A percentile compares a stretch with the other conserved stretches of the same genome.
phyloP scores from a whole-genome alignment of 345 rosid species.

The Trapa bicornis region DNA sequence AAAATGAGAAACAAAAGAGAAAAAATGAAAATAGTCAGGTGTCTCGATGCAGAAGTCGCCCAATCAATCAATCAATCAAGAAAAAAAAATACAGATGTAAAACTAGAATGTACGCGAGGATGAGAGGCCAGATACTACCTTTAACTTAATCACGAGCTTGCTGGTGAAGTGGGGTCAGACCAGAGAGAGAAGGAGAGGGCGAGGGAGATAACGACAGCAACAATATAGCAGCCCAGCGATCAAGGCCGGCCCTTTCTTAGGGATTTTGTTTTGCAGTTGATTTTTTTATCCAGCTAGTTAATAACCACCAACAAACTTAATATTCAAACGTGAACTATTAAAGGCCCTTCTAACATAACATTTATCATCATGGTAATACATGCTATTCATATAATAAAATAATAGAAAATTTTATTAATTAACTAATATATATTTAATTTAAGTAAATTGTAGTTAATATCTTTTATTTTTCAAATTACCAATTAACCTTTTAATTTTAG shows the following conservation, averaged over 20 bases:
- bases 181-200: background rate
- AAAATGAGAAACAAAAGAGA: background rate
- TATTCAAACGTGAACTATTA: no score
- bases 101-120: background rate
- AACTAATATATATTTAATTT: no score
- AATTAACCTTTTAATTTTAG: no score
- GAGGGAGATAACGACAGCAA: constrained; percentile 2
- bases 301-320: no score
- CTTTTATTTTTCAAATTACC: no score
- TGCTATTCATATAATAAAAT: no score
- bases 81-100: background rate
- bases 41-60: no score
- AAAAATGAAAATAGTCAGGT: background rate
- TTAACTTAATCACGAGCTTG: background rate
- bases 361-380: no score
- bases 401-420: no score
- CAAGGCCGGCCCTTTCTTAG: background rate
- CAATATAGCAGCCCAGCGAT: background rate
- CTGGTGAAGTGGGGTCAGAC: background rate
- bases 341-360: no score
- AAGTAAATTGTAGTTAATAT: no score
- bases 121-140: background rate
- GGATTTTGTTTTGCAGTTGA: background rate
- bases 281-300: no score
- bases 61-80: background rate